A percentile compares a stretch with the other conserved stretches of the same genome.
These are phyloP conservation scores for Fusarium acutatum DNA, from an alignment of 2,329 filamentous ascomycete species.

Conservation along the genomic window DNA sequence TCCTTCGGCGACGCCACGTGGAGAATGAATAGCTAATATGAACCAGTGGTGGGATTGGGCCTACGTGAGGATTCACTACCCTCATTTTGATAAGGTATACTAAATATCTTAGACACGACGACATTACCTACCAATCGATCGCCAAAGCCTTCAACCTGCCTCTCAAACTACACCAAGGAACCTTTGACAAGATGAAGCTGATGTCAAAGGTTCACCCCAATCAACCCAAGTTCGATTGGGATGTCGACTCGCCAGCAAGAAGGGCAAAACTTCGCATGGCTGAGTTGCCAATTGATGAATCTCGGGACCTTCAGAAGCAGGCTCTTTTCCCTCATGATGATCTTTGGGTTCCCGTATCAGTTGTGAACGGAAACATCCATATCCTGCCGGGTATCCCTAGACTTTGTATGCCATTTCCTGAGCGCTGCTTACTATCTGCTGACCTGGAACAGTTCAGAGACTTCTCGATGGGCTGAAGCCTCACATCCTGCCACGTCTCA, in stretches of 20 bases:
- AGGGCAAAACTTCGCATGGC: conserved; percentile 92
- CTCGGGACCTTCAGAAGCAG: conserved; percentile 72
- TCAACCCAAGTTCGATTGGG: conserved; percentile 83
- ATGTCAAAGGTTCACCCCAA: conserved; percentile 78
- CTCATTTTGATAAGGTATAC: background rate
- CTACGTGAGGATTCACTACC: conserved; percentile 68
- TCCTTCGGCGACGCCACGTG: background rate
- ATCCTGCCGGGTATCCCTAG: conserved; percentile 90
- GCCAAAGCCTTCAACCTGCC: conserved; percentile 85
- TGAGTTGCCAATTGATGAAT: conserved; percentile 79
- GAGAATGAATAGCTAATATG: conserved; percentile 6
- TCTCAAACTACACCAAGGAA: conserved; percentile 78
- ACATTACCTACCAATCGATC: conserved; percentile 96
- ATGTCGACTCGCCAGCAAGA: conserved; percentile 78
- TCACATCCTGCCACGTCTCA: conserved; percentile 72
- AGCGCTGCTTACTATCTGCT: background rate
- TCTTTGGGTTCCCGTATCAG: conserved; percentile 88
- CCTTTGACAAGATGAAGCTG: conserved; percentile 83
- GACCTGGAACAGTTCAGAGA: conserved; percentile 65
- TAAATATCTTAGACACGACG: conserved; percentile 76
- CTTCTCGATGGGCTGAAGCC: conserved; percentile 82
- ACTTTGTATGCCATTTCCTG: conserved; percentile 65
- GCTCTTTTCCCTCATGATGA: conserved; percentile 81
- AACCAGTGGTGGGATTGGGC: conserved; percentile 87
- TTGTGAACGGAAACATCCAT: conserved; percentile 93